Conservation (phyloP, 257 asterid species). For the Ballota nigra region DNA sequence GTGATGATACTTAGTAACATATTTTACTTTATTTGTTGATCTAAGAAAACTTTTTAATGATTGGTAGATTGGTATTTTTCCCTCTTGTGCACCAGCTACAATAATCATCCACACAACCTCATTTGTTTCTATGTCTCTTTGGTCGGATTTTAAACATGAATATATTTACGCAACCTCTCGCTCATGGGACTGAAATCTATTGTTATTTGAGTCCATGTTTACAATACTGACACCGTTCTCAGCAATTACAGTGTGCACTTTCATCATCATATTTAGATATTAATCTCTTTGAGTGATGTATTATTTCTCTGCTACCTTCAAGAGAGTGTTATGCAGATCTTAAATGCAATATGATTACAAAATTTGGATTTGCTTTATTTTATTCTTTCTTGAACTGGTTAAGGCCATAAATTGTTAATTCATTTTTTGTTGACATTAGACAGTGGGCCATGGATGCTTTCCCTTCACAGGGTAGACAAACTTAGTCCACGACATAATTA, state of each 20-base stretch:
- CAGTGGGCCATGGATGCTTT: slow-evolving; percentile 92
- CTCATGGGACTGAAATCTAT: slow-evolving; percentile 1
- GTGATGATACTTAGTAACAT: background rate
- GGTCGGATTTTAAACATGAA: slow-evolving; percentile 3
- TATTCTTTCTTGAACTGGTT: background rate
- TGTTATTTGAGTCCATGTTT: background rate
- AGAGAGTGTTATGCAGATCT: slow-evolving; percentile 10
- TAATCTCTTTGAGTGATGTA: background rate
- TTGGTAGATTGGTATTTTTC: background rate
- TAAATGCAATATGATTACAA: slow-evolving; percentile 5
- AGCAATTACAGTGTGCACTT: background rate
- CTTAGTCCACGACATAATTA: slow-evolving; percentile 50
- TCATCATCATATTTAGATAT: background rate
- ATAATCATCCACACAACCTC: no score
- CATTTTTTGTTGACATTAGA: slow-evolving; percentile 27
- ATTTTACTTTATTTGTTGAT: background rate
- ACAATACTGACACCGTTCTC: background rate
- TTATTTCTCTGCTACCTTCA: background rate
- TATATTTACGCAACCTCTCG: background rate
- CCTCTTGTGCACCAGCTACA: background rate
- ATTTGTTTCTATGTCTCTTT: background rate
- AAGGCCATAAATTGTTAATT: background rate
- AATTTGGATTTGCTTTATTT: no score
- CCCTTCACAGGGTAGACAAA: slow-evolving; percentile 80
- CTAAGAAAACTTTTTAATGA: background rate